Base-by-base conservation (phyloP, 2,329 filamentous ascomycete genomes). In the Dendryphion nanum region DNA sequence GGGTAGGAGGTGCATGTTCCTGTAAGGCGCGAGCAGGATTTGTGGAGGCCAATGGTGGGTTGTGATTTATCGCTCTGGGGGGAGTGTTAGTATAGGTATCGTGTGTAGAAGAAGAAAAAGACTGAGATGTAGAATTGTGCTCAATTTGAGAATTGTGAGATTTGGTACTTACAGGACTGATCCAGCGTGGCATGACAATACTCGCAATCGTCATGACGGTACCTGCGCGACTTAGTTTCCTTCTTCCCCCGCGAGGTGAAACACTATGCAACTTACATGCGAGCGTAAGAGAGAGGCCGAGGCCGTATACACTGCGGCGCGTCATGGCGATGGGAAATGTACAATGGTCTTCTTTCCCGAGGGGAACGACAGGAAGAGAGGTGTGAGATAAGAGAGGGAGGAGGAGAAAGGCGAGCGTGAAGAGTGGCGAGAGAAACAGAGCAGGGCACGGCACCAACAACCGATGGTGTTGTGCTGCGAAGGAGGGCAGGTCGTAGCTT, bases 1-100 rank as follows among this genome's bases (percentile, higher is more conserved):
- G 88, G 88, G 64, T 89, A 93, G 20, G 72, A 68, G 17, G 73
- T 72, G 64, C 86, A 90, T 45, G 63, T 63, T 34, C 79, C 74
- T 30, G 78, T 78, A 41, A 86, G 71, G 41, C 79, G 85, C 37
- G 83, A 86, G 69, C 91, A 98, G 61, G 81, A 82, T 52, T 77
- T 78, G 68, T 95, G 86, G 31, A 98, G 79, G 42, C 91, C 91
- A 60, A 85, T 83, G 32, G 76, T 78, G 38, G 48, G 53, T 48
- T 59, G 48, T 50, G 55, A 52, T 42, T 59, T 53, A 51, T 56
- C 60, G 34, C 64, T 50, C 61, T 64, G 42, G 26, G 12, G n/a
- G 21, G 16, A 24, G 15, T 31, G 37, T 50, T 33, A 51, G 48
- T 33, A 13, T 10, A 16, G 15, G 29, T 10, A 16, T 16, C 16